Evolutionary conservation across 345 rosid species (phyloP), one percentile per base, ranked within the genome.

Genomic region (Eucalyptus sp.): DNA sequence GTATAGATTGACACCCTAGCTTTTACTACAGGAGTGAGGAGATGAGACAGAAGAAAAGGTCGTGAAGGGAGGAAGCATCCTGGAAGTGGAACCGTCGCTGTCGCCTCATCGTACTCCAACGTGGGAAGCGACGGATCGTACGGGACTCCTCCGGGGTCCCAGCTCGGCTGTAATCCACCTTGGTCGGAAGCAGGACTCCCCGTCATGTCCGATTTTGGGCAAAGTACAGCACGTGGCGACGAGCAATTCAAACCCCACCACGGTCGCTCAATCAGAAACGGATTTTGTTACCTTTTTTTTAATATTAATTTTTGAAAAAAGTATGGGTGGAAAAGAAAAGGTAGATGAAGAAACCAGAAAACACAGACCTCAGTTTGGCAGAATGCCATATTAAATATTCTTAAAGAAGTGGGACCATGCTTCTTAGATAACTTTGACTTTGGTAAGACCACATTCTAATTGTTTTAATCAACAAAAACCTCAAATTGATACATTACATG

Each of bases 401-500:
- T 37, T 41, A 20, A 71, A 37, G 27, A 10, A 37, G 15, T 37
- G 20, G 76, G 41, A n/a, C 3, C 20, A 7, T 15, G 41, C 41
- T 64, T 2, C 37, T 7, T 14, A 64, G 18, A n/a, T 64, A 64
- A 64, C 68, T 33, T 66, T 33, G 13, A 33, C 80, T 33, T 68
- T 68, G 44, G 44, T 52, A 9, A 9, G 62, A 56, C 1, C 62
- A 56, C 24, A 24, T 22, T 22, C 62, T 18, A 52, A 1, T 52
- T 52, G 18, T 52, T 52, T 52, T 52, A 52, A 52, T 52, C 9
- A 52, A 9, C 17, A 52, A 52, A 51, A 17, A 17, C 7, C 22
- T 52, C 3, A 52, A 52, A 52, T 2, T 2, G 9, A 3, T 52
- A 1, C 0, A 17, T 0, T 17, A 51, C 7, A 51, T 17, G 3